These are phyloP conservation scores for Fraxinus velutina DNA, from an alignment of 305 asterid genomes.

Conservation along the genomic window DNA sequence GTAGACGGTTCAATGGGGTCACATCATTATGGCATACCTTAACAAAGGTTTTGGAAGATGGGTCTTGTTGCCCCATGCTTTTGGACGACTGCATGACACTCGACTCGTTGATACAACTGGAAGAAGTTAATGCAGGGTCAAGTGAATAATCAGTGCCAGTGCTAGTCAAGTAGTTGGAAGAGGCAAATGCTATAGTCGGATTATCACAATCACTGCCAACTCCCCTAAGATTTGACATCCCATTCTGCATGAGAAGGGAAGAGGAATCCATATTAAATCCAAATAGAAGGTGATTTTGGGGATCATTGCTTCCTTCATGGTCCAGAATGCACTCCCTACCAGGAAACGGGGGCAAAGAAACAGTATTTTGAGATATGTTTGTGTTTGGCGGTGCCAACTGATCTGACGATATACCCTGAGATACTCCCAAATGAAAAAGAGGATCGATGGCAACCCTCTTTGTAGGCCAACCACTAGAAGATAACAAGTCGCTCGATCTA, in stretches of 20 bases:
- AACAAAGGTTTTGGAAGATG: conserved; percentile 53
- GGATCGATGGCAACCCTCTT: conserved; percentile 65
- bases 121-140: conserved; percentile 42
- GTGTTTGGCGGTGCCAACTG: conserved; percentile 38
- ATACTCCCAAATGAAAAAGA: conserved; percentile 31
- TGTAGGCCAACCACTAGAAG: conserved; percentile 57
- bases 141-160: conserved; percentile 46
- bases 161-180: conserved; percentile 51
- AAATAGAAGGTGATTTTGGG: conserved; percentile 55
- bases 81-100: conserved; percentile 46
- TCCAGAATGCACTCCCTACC: conserved; percentile 58
- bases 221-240: conserved; percentile 46
- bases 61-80: conserved; percentile 41
- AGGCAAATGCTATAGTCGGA: conserved; percentile 35
- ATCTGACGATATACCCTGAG: conserved; percentile 32
- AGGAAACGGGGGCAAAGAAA: conserved; percentile 65
- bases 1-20: neutral
- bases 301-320: conserved; percentile 56
- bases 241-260: conserved; percentile 50
- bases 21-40: conserved; percentile 36
- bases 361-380: conserved; percentile 25
- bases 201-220: conserved; percentile 49
- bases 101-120: conserved; percentile 47
- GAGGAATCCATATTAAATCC: conserved; percentile 71
- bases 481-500: conserved; percentile 35